Evolutionary conservation across 2,329 filamentous ascomycete species (phyloP).

Genomic region (Microdochium nivale): DNA sequence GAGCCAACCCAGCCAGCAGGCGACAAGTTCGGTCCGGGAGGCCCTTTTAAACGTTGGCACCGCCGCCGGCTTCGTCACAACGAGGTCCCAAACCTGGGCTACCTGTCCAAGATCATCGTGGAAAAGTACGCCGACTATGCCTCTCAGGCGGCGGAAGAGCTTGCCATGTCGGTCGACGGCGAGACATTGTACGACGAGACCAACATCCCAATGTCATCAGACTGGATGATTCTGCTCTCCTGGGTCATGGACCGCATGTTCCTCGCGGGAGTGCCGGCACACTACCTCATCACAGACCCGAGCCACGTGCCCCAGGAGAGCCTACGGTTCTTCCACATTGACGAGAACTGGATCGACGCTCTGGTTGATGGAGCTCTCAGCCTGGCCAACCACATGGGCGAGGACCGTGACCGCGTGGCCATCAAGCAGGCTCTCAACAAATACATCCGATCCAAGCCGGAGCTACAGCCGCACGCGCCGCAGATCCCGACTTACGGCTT

Average conservation of each 20-base stretch:
- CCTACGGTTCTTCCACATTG: conserved; percentile 35
- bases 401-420: conserved; percentile 16
- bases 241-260: conserved; percentile 29
- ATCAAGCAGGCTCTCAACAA: conserved; percentile 24
- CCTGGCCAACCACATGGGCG: conserved; percentile 26
- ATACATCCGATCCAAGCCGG: conserved; percentile 14
- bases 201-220: conserved; percentile 18
- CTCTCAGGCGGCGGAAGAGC: conserved; percentile 4
- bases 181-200: conserved; percentile 19
- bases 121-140: too few relatives aligned
- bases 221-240: conserved; percentile 26
- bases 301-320: conserved; percentile 23
- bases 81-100: too few relatives aligned
- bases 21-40: too few relatives aligned
- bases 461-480: conserved; percentile 8
- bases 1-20: conserved; percentile 2
- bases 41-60: too few relatives aligned
- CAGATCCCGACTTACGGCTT: conserved; percentile 30
- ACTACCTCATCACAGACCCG: conserved; percentile 30
- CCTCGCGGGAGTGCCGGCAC: conserved; percentile 26
- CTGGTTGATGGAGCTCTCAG: conserved; percentile 34
- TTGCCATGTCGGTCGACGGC: conserved; percentile 4
- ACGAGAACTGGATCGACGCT: conserved; percentile 30
- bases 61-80: too few relatives aligned
- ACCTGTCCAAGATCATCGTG: too few relatives aligned